Evolutionary conservation across 257 asterid genomes (phyloP).

Genomic region (Scutellaria galericulata): DNA sequence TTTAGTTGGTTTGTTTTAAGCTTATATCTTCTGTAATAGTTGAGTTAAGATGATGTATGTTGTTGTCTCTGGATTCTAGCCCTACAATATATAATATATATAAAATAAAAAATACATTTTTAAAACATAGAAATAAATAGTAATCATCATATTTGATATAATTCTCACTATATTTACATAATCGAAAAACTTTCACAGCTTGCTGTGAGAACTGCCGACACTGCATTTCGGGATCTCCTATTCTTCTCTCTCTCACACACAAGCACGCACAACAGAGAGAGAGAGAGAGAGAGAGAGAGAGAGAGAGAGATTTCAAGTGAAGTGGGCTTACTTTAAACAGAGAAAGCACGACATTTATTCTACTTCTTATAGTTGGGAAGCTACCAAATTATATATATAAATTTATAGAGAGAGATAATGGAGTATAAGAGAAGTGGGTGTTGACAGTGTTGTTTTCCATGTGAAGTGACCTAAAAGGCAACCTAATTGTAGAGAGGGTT

Average conservation of each 20-base stretch:
- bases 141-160: no score
- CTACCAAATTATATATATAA: not conserved
- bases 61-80: no score
- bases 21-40: no score
- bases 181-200: not conserved
- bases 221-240: constrained; percentile 1
- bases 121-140: no score
- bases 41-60: no score
- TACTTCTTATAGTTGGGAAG: not conserved
- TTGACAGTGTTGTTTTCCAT: constrained; percentile 39
- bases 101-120: no score
- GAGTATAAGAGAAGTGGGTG: constrained; percentile 30
- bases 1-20: no score
- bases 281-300: not conserved
- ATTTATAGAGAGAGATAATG: not conserved
- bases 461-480: constrained; percentile 58
- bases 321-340: constrained; percentile 21
- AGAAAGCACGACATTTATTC: not conserved
- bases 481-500: constrained; percentile 27
- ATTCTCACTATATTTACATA: no score
- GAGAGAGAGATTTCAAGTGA: constrained; percentile 27
- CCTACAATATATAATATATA: no score
- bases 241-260: constrained; percentile 11
- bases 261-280: not conserved
- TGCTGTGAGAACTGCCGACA: constrained; percentile 18